A percentile compares a stretch with the other conserved stretches of the same genome.
These are phyloP conservation scores for Hypoxylon crocopeplum DNA, from an alignment of 495 filamentous ascomycete species.

Conservation along the genomic window DNA sequence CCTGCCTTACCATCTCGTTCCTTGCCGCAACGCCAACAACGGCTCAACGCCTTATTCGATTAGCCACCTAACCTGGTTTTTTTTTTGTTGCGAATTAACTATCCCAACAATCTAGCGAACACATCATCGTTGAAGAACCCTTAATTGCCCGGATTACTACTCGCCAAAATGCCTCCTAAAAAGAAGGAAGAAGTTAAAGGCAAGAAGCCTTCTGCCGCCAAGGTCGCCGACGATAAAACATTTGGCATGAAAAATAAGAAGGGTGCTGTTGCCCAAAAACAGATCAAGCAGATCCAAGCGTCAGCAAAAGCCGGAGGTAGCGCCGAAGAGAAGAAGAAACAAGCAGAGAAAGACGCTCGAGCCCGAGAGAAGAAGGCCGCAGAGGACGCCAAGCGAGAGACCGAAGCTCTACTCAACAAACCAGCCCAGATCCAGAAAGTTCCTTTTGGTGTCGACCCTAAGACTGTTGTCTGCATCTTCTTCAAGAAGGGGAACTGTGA, in stretches of 20 bases:
- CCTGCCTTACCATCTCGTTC: no score
- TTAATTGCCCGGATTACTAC: background rate
- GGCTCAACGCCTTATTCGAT: constrained; percentile 8
- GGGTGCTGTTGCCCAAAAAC: constrained; percentile 84
- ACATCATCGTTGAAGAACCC: no score
- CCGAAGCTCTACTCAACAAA: constrained; percentile 86
- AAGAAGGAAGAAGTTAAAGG: constrained; percentile 67
- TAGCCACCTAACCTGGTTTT: background rate
- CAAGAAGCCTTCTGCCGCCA: constrained; percentile 71
- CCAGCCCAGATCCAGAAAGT: constrained; percentile 96
- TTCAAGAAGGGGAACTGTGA: constrained; percentile 97
- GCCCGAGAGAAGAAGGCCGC: constrained; percentile 85
- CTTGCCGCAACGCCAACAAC: no score
- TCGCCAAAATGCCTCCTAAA: constrained; percentile 87
- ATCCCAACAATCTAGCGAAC: no score
- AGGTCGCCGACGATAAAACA: constrained; percentile 89
- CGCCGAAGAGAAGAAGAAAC: constrained; percentile 85
- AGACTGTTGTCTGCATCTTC: constrained; percentile 96
- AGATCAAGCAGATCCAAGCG: constrained; percentile 80
- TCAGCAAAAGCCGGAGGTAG: constrained; percentile 74
- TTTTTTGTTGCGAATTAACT: no score
- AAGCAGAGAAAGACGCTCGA: constrained; percentile 83
- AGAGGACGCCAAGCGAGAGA: constrained; percentile 78
- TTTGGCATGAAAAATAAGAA: constrained; percentile 99
- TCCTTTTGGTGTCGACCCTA: constrained; percentile 96